phyloP scores from a whole-genome alignment of 2,329 filamentous ascomycete genomes.

The Hymenoscyphus occultus region DNA sequence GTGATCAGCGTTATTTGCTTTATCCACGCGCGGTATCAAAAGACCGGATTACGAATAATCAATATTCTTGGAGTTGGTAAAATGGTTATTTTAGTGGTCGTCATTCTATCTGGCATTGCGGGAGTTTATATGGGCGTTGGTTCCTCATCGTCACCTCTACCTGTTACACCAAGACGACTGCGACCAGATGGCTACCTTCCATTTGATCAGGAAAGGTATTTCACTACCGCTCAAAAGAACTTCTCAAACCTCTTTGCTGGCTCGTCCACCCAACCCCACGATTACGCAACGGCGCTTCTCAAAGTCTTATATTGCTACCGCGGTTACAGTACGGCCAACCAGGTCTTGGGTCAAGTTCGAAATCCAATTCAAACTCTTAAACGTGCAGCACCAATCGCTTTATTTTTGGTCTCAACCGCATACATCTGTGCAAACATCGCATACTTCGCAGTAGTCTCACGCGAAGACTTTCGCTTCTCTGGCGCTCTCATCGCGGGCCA shows the following conservation, averaged over 20 bases:
- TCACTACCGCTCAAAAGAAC: conserved; percentile 40
- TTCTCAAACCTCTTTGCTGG: conserved; percentile 42
- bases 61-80: conserved; percentile 50
- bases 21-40: conserved; percentile 37
- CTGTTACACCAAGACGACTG: conserved; percentile 6
- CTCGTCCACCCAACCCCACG: conserved; percentile 42
- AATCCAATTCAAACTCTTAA: conserved; percentile 57
- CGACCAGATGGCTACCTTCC: conserved; percentile 7
- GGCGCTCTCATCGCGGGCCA: conserved; percentile 54
- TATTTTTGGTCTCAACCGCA: conserved; percentile 34
- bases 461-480: conserved; percentile 51
- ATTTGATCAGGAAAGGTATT: conserved; percentile 12
- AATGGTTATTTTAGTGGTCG: conserved; percentile 47
- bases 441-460: conserved; percentile 59
- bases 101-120: conserved; percentile 45
- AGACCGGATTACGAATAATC: conserved; percentile 46
- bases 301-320: conserved; percentile 56
- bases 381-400: conserved; percentile 52
- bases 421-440: conserved; percentile 46
- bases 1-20: conserved; percentile 46
- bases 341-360: conserved; percentile 54
- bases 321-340: conserved; percentile 54
- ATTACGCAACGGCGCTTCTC: conserved; percentile 49
- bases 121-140: conserved; percentile 38
- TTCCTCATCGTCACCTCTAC: conserved; percentile 17